These are phyloP conservation scores for Beauveria medogensis DNA, from an alignment of 2,329 filamentous ascomycete genomes.

Conservation along the genomic window DNA sequence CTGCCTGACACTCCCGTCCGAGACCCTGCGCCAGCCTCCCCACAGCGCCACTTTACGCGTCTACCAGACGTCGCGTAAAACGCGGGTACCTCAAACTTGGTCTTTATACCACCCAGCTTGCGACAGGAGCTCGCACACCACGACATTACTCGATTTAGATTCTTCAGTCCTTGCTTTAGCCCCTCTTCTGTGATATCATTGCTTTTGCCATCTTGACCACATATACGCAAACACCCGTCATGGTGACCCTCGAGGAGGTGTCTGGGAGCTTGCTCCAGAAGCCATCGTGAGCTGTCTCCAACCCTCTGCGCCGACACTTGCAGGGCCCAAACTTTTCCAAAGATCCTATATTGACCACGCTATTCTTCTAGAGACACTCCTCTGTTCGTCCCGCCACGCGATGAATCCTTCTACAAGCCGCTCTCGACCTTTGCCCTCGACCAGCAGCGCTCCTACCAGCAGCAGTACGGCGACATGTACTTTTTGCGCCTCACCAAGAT, in stretches of 20 bases:
- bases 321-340: not conserved
- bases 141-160: not conserved
- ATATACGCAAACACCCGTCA: constrained; percentile 16
- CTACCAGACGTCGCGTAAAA: constrained; percentile 9
- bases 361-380: constrained; percentile 22
- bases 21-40: not conserved
- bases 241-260: constrained; percentile 38
- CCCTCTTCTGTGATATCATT: not conserved
- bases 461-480: constrained; percentile 98
- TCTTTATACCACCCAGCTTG: not conserved
- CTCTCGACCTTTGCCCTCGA: constrained; percentile 67
- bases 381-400: constrained; percentile 41
- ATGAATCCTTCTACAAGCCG: constrained; percentile 58
- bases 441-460: constrained; percentile 68
- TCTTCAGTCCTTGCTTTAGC: too few relatives aligned
- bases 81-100: constrained; percentile 5
- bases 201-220: constrained; percentile 1
- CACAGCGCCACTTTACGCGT: constrained; percentile 9
- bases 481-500: constrained; percentile 83
- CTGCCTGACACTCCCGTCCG: too few relatives aligned
- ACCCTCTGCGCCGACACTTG: not conserved
- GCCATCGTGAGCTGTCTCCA: constrained; percentile 35
- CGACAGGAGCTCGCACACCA: not conserved
- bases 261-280: constrained; percentile 36
- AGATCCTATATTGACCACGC: not conserved